Conservation (phyloP, 2,329 filamentous ascomycete genomes). For the Alternaria incomplexa region DNA sequence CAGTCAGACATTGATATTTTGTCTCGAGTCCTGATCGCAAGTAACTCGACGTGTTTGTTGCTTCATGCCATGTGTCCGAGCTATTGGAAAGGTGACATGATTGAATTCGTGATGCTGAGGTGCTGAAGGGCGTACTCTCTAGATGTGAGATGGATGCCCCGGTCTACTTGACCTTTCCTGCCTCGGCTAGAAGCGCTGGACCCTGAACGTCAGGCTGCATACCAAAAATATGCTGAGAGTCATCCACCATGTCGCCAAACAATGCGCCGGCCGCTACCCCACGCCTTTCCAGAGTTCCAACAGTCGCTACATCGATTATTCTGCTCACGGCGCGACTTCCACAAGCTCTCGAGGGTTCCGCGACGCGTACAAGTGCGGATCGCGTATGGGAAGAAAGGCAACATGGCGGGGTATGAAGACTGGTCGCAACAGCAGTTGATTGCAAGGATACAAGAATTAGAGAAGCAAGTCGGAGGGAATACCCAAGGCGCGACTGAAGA, state of each 20-base stretch:
- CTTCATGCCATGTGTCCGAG: background rate
- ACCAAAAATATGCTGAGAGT: slow-evolving; percentile 34
- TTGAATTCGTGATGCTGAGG: background rate
- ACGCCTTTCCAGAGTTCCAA: slow-evolving; percentile 37
- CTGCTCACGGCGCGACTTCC: slow-evolving; percentile 36
- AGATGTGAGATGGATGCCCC: background rate
- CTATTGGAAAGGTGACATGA: background rate
- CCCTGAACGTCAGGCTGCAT: slow-evolving; percentile 33
- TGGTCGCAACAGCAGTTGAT: slow-evolving; percentile 46
- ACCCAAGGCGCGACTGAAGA: background rate
- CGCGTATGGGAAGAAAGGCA: slow-evolving; percentile 13
- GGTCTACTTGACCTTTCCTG: background rate
- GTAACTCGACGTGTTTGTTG: background rate
- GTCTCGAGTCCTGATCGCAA: rapidly evolving
- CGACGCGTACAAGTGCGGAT: slow-evolving; percentile 27
- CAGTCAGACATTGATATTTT: background rate
- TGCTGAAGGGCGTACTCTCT: background rate
- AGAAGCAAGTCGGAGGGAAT: slow-evolving; percentile 21
- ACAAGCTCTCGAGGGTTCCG: slow-evolving; percentile 43
- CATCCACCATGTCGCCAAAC: slow-evolving; percentile 22
- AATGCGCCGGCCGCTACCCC: slow-evolving; percentile 36
- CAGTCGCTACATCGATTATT: slow-evolving; percentile 34
- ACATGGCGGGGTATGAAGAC: slow-evolving; percentile 38
- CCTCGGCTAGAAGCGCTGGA: slow-evolving; percentile 18
- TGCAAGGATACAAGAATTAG: slow-evolving; percentile 41